Evolutionary conservation across 306 rosid genomes (phyloP).

Genomic region (Acacia confusa): DNA sequence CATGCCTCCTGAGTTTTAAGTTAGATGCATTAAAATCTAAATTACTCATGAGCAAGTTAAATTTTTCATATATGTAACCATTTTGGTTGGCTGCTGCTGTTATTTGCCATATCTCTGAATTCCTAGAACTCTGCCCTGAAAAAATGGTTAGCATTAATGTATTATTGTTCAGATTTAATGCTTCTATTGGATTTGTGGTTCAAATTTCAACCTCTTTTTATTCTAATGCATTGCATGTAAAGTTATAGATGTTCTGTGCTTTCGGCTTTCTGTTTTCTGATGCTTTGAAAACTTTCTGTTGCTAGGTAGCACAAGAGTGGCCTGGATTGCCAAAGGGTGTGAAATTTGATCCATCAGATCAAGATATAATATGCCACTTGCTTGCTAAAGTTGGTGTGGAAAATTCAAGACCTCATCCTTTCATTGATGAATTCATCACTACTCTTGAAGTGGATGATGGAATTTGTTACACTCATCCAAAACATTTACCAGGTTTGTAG

Average conservation of each 20-base stretch:
- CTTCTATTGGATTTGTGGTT: background rate
- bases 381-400: constrained; percentile 63
- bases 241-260: constrained; percentile 6
- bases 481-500: constrained; percentile 69
- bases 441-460: constrained; percentile 66
- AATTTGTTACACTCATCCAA: constrained; percentile 81
- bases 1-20: background rate
- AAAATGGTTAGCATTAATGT: background rate
- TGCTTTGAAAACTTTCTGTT: constrained; percentile 24
- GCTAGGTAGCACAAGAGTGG: constrained; percentile 79
- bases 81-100: background rate
- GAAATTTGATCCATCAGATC: constrained; percentile 90
- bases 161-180: background rate
- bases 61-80: background rate
- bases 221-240: background rate
- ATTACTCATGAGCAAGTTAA: background rate
- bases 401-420: constrained; percentile 63
- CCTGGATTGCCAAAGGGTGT: constrained; percentile 94
- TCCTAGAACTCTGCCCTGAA: background rate
- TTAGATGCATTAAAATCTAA: background rate
- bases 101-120: constrained; percentile 1
- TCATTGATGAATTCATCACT: constrained; percentile 70
- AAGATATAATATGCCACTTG: constrained; percentile 75
- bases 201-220: constrained; percentile 11
- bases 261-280: background rate